Base-by-base conservation (phyloP, 257 asterid species). In the Leonotis leonurus region DNA sequence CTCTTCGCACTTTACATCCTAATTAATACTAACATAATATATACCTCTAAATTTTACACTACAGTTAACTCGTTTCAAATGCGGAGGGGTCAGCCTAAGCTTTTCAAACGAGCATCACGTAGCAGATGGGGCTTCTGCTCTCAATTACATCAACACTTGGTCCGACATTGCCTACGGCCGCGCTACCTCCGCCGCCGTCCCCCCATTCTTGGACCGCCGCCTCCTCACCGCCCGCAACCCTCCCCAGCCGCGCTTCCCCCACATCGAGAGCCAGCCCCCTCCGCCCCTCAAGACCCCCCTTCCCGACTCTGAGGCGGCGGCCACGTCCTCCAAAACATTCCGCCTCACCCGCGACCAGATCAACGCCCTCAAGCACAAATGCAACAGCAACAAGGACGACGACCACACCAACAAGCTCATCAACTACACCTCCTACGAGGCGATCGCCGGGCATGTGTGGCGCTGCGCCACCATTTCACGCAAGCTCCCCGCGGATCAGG, bases 1-100 rank as follows among this genome's bases (percentile, higher is more conserved):
- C n/a, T n/a, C n/a, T n/a, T n/a, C n/a, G n/a, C n/a, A n/a, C n/a
- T n/a, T n/a, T n/a, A n/a, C n/a, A n/a, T n/a, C n/a, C n/a, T n/a
- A n/a, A n/a, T n/a, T n/a, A n/a, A n/a, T n/a, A n/a, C n/a, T n/a
- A n/a, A n/a, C n/a, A n/a, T n/a, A n/a, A n/a, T n/a, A n/a, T n/a
- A n/a, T n/a, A n/a, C 8, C 37, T 5, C 37, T 32, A 32, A 32
- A 32, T 27, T 27, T 27, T 27, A 2, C 5, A 2, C 10, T 32
- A 7, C 43, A 54, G 43, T 8, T 54, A 3, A 54, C 60, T 10
- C 70, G 75, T 54, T 87, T 87, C 75, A 87, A 80, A 54, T 87
- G 93, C 37, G 93, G 95, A 1, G 95, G 95, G 33, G 88, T 79
- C 4, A 82, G 86, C 27, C 71, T 87, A 14, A 88, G 93, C 3